These are phyloP conservation scores for Xanthoconium purpureum DNA, from an alignment of 768 basidiomycete species.

Conservation along the genomic window DNA sequence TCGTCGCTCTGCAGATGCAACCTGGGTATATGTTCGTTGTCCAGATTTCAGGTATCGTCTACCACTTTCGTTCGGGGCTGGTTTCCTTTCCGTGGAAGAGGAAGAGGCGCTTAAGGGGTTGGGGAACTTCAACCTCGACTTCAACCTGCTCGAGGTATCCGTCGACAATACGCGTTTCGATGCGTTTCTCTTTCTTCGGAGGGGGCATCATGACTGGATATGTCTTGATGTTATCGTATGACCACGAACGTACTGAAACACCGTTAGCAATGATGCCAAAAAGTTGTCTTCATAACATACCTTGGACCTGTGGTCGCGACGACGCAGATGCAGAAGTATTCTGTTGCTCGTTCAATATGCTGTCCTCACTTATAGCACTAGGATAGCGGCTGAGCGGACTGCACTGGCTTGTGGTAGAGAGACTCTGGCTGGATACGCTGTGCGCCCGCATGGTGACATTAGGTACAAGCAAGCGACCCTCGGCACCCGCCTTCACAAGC, in stretches of 20 bases:
- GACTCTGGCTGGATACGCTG: constrained; percentile 35
- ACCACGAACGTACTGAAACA: constrained; percentile 65
- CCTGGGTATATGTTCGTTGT: constrained; percentile 30
- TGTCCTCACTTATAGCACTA: constrained; percentile 39
- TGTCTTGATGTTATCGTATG: constrained; percentile 68
- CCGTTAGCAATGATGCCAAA: constrained; percentile 6
- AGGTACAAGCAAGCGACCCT: constrained; percentile 62
- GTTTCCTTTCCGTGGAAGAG: constrained; percentile 54
- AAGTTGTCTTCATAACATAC: constrained; percentile 35
- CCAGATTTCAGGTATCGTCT: constrained; percentile 17
- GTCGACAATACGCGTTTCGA: constrained; percentile 47
- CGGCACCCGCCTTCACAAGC: constrained; percentile 55
- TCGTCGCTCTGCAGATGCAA: constrained; percentile 25
- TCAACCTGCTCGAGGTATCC: constrained; percentile 53
- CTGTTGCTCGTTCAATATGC: constrained; percentile 28
- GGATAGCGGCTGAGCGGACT: constrained; percentile 41
- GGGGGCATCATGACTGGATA: constrained; percentile 56
- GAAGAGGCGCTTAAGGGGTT: constrained; percentile 64
- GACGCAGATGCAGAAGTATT: constrained; percentile 22
- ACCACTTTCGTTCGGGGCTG: constrained; percentile 28
- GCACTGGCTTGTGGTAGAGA: constrained; percentile 26
- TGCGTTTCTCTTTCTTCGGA: constrained; percentile 50
- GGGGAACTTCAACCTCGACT: constrained; percentile 51
- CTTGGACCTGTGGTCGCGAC: constrained; percentile 48
- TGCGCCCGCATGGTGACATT: constrained; percentile 35